Evolutionary conservation across 2,329 filamentous ascomycete species (phyloP).

Genomic region (Diaporthe nobilis): DNA sequence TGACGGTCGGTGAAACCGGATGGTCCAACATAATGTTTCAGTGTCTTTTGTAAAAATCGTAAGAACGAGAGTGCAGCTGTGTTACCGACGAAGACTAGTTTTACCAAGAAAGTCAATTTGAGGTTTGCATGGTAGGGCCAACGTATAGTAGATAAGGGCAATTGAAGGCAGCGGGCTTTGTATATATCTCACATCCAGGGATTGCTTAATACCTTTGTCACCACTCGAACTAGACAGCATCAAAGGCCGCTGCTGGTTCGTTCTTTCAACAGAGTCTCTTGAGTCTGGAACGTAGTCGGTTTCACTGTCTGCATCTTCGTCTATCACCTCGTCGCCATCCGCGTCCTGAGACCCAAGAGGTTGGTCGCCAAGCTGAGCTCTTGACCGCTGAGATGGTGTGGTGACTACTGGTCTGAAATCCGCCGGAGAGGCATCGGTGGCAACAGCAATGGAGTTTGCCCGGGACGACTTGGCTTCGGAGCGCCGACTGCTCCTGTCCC

Average conservation of each 20-base stretch:
- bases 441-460: conserved; percentile 22
- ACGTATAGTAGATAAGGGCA: neutral
- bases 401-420: neutral
- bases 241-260: conserved; percentile 21
- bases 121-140: neutral
- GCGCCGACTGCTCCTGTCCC: conserved; percentile 26
- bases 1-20: conserved; percentile 37
- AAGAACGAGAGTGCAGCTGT: conserved; percentile 39
- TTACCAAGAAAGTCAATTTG: neutral
- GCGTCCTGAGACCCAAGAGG: neutral
- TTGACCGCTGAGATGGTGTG: neutral
- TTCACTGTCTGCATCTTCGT: conserved; percentile 35
- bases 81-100: conserved; percentile 37
- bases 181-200: neutral
- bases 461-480: neutral
- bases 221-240: conserved; percentile 37
- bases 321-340: neutral
- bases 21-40: conserved; percentile 38
- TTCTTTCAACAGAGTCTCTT: conserved; percentile 17
- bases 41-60: conserved; percentile 33
- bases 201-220: conserved; percentile 28
- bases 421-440: too few species aligned
- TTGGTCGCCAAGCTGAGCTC: neutral
- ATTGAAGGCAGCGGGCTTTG: neutral
- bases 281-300: conserved; percentile 30